These are phyloP conservation scores for Colletotrichum sp. DNA, from an alignment of 2,329 filamentous ascomycete species.

Conservation along the genomic window DNA sequence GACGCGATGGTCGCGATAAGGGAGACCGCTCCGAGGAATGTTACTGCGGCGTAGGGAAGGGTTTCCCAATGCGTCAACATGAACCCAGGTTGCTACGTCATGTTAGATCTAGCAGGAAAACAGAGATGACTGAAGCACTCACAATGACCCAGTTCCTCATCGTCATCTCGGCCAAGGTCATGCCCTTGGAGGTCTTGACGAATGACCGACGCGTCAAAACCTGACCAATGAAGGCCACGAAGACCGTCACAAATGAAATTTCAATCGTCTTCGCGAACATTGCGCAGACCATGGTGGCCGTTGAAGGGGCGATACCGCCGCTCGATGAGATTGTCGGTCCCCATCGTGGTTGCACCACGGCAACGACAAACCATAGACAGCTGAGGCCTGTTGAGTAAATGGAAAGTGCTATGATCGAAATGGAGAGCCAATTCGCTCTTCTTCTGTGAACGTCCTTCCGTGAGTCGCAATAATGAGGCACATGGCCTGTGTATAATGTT, in stretches of 20 bases:
- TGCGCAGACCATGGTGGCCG: conserved; percentile 70
- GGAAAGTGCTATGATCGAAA: conserved; percentile 52
- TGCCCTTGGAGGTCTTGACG: conserved; percentile 61
- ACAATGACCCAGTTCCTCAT: conserved; percentile 76
- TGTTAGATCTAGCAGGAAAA: neutral
- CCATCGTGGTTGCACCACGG: conserved; percentile 66
- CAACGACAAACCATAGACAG: conserved; percentile 68
- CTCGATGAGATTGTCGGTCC: conserved; percentile 59
- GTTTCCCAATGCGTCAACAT: conserved; percentile 72
- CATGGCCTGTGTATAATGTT: conserved; percentile 20
- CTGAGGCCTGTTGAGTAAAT: conserved; percentile 69
- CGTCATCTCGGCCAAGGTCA: conserved; percentile 77
- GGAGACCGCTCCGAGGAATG: conserved; percentile 67
- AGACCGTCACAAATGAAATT: conserved; percentile 77
- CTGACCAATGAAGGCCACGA: conserved; percentile 77
- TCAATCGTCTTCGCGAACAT: conserved; percentile 79
- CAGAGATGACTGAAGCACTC: conserved; percentile 16
- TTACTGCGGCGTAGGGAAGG: conserved; percentile 66
- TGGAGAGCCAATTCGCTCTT: conserved; percentile 51
- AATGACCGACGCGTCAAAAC: conserved; percentile 73
- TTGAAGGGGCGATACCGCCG: conserved; percentile 61
- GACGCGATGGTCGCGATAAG: conserved; percentile 68
- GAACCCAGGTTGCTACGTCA: conserved; percentile 64
- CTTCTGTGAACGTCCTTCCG: conserved; percentile 32
- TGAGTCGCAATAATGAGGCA: conserved; percentile 37